Conservation (phyloP, 345 rosid species). For the Euphorbia tirucalli region DNA sequence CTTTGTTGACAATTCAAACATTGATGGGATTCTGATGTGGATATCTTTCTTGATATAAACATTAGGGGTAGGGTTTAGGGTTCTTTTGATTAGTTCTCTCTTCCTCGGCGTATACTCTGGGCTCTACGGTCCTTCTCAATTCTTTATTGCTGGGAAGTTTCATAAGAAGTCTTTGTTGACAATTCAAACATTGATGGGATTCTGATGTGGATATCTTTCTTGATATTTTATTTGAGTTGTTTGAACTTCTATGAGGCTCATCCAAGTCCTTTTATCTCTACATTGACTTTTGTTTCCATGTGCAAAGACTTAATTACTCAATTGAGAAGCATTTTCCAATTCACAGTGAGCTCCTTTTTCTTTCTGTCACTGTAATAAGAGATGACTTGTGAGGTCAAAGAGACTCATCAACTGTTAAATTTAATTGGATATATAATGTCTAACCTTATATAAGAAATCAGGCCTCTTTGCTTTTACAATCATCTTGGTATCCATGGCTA, state of each 20-base stretch:
- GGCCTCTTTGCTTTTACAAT: not conserved
- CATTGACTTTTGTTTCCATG: not conserved
- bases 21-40: not conserved
- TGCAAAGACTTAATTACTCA: not conserved
- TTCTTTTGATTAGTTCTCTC: not conserved
- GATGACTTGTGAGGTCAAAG: not conserved
- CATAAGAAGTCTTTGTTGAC: not conserved
- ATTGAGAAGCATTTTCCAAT: not conserved
- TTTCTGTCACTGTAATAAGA: not conserved
- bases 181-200: not conserved
- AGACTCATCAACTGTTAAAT: not conserved
- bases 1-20: not conserved
- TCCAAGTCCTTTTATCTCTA: not conserved
- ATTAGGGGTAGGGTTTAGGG: no score
- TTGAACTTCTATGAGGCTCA: not conserved
- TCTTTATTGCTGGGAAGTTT: not conserved
- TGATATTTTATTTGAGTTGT: not conserved
- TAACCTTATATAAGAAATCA: not conserved
- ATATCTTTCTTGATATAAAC: no score
- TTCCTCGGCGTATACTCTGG: not conserved
- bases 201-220: not conserved
- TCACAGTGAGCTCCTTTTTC: not conserved
- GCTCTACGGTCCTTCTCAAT: not conserved
- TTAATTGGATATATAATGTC: not conserved
- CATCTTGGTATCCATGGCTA: not conserved